Conservation (phyloP, 176 grass and related monocot species). For the Saccharum officinarum region DNA sequence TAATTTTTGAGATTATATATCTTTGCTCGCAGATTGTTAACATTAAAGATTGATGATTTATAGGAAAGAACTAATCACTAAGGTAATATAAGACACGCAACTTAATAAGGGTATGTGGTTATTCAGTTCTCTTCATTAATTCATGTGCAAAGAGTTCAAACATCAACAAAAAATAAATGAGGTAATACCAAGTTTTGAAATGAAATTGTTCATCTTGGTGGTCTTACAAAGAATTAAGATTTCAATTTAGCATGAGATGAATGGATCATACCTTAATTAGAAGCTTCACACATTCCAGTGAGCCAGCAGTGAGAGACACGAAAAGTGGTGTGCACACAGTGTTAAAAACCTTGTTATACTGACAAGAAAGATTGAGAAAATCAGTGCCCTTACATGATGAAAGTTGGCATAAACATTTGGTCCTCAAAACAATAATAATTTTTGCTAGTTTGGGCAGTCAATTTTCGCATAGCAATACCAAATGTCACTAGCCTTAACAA, state of each 20-base stretch:
- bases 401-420: not conserved
- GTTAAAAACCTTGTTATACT: conserved; percentile 21
- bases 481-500: not conserved
- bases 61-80: not conserved
- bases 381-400: not conserved
- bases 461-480: not conserved
- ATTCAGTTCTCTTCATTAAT: not conserved
- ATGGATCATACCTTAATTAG: conserved; percentile 17
- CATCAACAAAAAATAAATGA: not conserved
- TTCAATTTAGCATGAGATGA: not conserved
- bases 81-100: not conserved
- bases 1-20: not conserved
- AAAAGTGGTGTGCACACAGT: conserved; percentile 27
- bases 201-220: not conserved
- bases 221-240: not conserved
- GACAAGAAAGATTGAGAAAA: conserved; percentile 13
- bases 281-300: conserved; percentile 30
- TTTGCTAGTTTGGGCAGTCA: not conserved
- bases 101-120: not conserved
- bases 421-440: not conserved
- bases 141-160: not conserved
- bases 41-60: conserved; percentile 8
- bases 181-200: conserved; percentile 2
- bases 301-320: not conserved
- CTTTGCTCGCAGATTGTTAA: not conserved